Conservation (phyloP, 2,329 filamentous ascomycete genomes). For the Phaeosphaeria sp. region DNA sequence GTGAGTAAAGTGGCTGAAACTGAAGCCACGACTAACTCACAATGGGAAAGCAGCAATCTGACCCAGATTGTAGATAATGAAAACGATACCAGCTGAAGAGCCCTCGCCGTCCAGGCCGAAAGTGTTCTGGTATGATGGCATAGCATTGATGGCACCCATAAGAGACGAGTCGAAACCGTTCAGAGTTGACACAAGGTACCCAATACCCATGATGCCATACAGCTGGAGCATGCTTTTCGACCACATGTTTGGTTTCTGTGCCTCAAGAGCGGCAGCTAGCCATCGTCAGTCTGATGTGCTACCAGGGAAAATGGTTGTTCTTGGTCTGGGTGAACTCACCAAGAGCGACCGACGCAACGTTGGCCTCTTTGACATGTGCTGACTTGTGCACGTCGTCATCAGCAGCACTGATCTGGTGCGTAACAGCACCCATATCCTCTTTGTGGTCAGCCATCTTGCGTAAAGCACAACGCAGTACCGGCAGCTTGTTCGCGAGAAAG, state of each 20-base stretch:
- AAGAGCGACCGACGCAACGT: constrained; percentile 39
- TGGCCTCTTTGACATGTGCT: constrained; percentile 31
- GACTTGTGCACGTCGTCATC: constrained; percentile 31
- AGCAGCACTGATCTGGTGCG: constrained; percentile 28
- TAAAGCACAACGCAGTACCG: neutral
- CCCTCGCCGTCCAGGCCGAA: constrained; percentile 58
- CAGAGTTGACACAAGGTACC: constrained; percentile 43
- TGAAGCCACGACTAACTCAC: neutral
- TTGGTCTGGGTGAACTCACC: constrained; percentile 16
- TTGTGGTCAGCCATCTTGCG: constrained; percentile 27
- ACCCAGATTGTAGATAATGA: constrained; percentile 55
- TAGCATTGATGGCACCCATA: constrained; percentile 61
- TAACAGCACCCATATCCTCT: constrained; percentile 26
- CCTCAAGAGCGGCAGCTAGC: constrained; percentile 40
- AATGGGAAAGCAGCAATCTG: constrained; percentile 59
- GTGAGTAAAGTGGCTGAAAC: neutral
- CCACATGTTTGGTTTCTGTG: constrained; percentile 38
- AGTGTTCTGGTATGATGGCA: constrained; percentile 57
- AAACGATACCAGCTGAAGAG: constrained; percentile 57
- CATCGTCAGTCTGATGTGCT: constrained; percentile 9
- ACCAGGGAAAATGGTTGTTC: neutral
- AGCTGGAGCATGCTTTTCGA: constrained; percentile 42
- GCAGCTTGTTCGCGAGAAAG: neutral
- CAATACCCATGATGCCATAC: constrained; percentile 43
- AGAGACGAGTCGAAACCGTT: constrained; percentile 47